Base-by-base conservation (phyloP, 306 rosid genomes). In the Glycyrrhiza uralensis region DNA sequence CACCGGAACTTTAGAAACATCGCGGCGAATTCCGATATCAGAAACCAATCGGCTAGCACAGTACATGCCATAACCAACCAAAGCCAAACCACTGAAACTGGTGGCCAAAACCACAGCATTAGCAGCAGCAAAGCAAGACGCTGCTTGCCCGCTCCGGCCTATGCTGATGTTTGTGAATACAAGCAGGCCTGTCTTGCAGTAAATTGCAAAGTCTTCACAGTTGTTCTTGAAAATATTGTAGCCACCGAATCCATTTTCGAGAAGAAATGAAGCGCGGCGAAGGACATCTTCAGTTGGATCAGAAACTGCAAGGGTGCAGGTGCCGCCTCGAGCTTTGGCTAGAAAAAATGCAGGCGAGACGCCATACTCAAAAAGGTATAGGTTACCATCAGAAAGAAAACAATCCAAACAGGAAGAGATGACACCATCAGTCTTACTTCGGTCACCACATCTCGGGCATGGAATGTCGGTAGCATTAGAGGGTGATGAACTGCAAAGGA, bases 181-280 rank as follows among this genome's bases (percentile, higher is more conserved):
- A 46, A 93, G 96, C 76, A 88, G 79, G n/a, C 97, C 90, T 18
- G 98, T 93, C 77, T 93, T 90, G 85, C 97, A 93, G 82, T 93
- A 93, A 36, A 88, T 84, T 5, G 97, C 97, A 44, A 90, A 93
- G 81, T 93, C 92, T 79, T 90, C 90, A 46, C 96, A 89, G 81
- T 90, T 93, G 64, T 88, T 93, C 65, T 82, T 89, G 89, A 87
- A 87, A 69, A 78, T 5, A 52, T 85, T 47, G 78, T 93, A 90
- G 59, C 24, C 78, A 0, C 92, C 96, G 55, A 90, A 90, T 72
- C 97, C 97, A 44, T 90, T 90, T 57, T 83, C 42, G 33, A 84
- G 96, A 75, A 93, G 98, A 87, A 68, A 93, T 20, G 29, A 61
- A 35, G 97, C 89, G 2, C 92, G 92, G 41, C 38, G 75, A 57